These are phyloP conservation scores for Leccinum broughii DNA, from an alignment of 768 basidiomycete genomes.

Conservation along the genomic window DNA sequence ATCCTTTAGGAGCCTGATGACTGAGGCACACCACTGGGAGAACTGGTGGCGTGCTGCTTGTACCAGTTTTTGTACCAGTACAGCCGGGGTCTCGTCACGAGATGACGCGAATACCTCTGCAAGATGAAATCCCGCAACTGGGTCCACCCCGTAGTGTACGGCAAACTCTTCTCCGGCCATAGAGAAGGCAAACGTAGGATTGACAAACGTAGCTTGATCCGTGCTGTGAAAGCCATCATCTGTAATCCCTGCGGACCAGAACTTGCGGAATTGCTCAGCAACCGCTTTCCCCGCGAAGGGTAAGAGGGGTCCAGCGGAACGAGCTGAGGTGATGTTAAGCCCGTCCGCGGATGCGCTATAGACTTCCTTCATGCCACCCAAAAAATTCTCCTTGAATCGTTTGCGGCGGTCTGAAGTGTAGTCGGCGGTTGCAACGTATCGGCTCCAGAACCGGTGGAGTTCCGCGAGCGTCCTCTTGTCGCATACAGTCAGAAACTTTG, in stretches of 20 bases:
- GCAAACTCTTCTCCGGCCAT: conserved; percentile 21
- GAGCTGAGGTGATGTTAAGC: conserved; percentile 14
- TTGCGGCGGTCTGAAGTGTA: conserved; percentile 14
- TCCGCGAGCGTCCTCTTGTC: conserved; percentile 26
- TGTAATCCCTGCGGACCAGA: conserved; percentile 29
- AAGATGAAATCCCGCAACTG: conserved; percentile 33
- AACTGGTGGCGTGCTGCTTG: conserved; percentile 23
- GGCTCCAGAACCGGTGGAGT: conserved; percentile 24
- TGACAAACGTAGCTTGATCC: conserved; percentile 19
- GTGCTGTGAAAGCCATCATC: conserved; percentile 23
- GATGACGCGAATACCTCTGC: conserved; percentile 26
- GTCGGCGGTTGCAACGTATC: conserved; percentile 15
- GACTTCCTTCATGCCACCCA: conserved; percentile 23
- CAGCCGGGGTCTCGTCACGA: not conserved
- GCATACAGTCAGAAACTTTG: conserved; percentile 25
- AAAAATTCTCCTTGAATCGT: conserved; percentile 18
- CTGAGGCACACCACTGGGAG: conserved; percentile 29
- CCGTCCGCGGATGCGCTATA: not conserved
- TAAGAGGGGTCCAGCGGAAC: conserved; percentile 31
- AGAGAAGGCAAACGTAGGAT: conserved; percentile 35
- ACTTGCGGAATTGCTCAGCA: conserved; percentile 24
- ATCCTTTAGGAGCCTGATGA: conserved; percentile 11
- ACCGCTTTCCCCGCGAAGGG: conserved; percentile 9
- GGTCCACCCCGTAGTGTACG: conserved; percentile 33
- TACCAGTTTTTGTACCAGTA: conserved; percentile 23